Base-by-base conservation (phyloP, 1,284 basidiomycete species). In the Porogramme epimiltina region DNA sequence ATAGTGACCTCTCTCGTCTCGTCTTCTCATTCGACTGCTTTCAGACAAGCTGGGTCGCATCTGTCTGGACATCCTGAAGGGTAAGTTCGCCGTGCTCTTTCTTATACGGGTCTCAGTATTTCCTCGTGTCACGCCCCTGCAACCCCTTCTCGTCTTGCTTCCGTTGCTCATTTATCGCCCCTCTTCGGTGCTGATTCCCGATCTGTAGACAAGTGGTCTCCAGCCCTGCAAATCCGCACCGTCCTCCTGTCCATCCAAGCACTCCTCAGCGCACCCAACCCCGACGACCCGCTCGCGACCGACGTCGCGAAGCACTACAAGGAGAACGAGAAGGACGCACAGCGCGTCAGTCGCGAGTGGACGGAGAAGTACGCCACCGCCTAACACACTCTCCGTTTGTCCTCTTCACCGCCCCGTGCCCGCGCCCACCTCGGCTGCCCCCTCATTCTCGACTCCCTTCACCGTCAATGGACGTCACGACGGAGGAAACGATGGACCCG, bases 261-360 rank as follows among this genome's bases (percentile, higher is more conserved):
- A 9, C 79, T 99, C 20, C 80, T 99, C 26, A 94, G 91, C 60
- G 90, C 96, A 4, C 96, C 96, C 4, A 99, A 99, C 74, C 96
- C 96, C 4, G 96, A 99, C 66, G 96, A 99, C 69, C 96, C 96
- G n/a, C 85, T 99, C 18, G 96, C 96, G n/a, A 89, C 90, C n/a
- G 89, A 92, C 57, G 87, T 99, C 28, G 96, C 96, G 22, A 96
- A 98, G 73, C 93, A 98, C 67, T 99, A 98, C 84, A 99, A 99
- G 76, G 93, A 97, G 76, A 82, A 99, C 69, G 94, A 98, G 78
- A 85, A 85, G 69, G 94, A 89, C 54, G 95, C 95, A 31, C 91
- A 92, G 72, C 79, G 86, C 38, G 91, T 94, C 62, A 93, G 93
- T 71, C 80, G 83, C 71, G 93, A 95, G 73, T 98, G 95, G 95